Percentiles rank a stretch among this genome's conserved stretches.
phyloP scores from a whole-genome alignment of 176 grass and related monocot species.

The Eleusine coracana region DNA sequence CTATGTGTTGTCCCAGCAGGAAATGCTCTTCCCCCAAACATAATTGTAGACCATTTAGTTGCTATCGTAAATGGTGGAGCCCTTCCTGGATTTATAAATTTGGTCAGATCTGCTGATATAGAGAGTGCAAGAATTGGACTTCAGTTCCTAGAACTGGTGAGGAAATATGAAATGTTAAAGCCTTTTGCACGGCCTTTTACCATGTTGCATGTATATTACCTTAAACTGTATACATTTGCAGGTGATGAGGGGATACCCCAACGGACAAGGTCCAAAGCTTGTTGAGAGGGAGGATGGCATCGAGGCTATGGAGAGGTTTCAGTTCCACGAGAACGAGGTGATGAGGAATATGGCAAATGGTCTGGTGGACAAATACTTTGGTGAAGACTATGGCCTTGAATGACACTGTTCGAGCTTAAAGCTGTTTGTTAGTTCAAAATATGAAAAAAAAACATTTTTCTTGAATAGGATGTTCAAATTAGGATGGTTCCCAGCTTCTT shows the following conservation, averaged over 20 bases:
- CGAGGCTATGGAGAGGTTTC: slow-evolving; percentile 94
- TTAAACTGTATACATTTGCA: slow-evolving; percentile 37
- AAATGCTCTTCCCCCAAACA: slow-evolving; percentile 46
- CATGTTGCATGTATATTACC: not conserved
- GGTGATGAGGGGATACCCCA: slow-evolving; percentile 88
- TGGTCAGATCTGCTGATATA: slow-evolving; percentile 88
- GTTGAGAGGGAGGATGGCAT: slow-evolving; percentile 88
- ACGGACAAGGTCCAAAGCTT: slow-evolving; percentile 73
- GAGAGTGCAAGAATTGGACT: slow-evolving; percentile 84
- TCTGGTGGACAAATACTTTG: slow-evolving; percentile 88
- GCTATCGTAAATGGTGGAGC: slow-evolving; percentile 69
- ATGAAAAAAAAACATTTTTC: not conserved
- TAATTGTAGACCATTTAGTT: slow-evolving; percentile 65
- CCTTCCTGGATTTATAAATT: slow-evolving; percentile 76
- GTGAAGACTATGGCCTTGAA: slow-evolving; percentile 79
- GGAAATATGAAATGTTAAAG: not conserved
- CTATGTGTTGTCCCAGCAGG: slow-evolving; percentile 76
- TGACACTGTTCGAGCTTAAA: slow-evolving; percentile 33
- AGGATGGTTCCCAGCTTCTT: not conserved
- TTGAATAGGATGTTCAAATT: not conserved
- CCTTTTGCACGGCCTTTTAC: not conserved
- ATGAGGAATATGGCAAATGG: slow-evolving; percentile 96
- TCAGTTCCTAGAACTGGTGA: slow-evolving; percentile 93
- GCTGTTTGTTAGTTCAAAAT: not conserved
- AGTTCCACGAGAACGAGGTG: slow-evolving; percentile 93